phyloP scores from a whole-genome alignment of 495 filamentous ascomycete species.

The Haplographium delicatum region DNA sequence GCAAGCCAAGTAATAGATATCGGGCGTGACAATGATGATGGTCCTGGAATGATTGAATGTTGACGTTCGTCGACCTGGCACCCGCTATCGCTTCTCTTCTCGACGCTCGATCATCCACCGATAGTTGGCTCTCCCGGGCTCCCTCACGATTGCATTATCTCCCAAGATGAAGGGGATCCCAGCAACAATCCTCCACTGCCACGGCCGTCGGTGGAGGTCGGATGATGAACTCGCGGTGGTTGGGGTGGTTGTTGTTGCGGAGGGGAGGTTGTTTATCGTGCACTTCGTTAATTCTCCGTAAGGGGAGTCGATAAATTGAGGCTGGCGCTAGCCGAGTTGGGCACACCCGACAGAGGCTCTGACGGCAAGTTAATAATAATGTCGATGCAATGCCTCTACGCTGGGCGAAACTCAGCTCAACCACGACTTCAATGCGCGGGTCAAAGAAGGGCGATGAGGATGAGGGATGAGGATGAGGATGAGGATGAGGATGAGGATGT shows the following conservation, averaged over 20 bases:
- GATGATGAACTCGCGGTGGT: constrained; percentile 2
- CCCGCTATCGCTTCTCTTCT: constrained; percentile 21
- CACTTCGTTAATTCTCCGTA: not conserved
- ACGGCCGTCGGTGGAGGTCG: not conserved
- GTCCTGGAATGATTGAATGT: constrained; percentile 7
- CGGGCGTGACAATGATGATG: constrained; percentile 1
- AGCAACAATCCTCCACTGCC: constrained; percentile 11
- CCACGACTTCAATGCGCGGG: too few species aligned
- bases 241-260: not conserved
- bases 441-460: too few species aligned
- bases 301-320: not conserved
- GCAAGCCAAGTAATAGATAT: not conserved
- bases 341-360: not conserved
- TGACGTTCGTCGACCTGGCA: constrained; percentile 24
- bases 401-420: too few species aligned
- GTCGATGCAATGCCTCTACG: too few species aligned
- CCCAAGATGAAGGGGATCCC: constrained; percentile 3
- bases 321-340: not conserved
- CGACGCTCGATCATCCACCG: not conserved
- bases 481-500: too few species aligned
- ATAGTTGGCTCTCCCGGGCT: constrained; percentile 3
- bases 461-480: too few species aligned
- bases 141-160: constrained; percentile 11
- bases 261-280: too few species aligned
- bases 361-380: too few species aligned